phyloP scores from a whole-genome alignment of 2,329 filamentous ascomycete genomes.

The Saccharata proteae region DNA sequence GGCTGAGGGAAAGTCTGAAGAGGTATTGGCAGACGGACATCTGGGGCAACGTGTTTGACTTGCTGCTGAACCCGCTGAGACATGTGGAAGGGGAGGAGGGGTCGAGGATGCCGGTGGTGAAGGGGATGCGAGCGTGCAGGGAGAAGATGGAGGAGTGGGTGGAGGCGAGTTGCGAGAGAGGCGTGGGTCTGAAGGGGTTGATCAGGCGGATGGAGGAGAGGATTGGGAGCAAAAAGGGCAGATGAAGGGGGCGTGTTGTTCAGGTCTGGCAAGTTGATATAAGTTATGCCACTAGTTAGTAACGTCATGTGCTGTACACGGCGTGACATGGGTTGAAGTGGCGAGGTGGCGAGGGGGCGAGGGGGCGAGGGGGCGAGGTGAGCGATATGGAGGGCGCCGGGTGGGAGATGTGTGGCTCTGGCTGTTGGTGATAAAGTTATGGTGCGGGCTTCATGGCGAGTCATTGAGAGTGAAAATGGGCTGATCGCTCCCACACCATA shows the following conservation, averaged over 20 bases:
- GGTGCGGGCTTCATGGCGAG: too few species aligned
- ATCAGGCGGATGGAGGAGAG: constrained; percentile 50
- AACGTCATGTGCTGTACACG: too few species aligned
- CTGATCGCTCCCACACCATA: too few species aligned
- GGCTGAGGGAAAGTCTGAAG: constrained; percentile 72
- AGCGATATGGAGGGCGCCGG: too few species aligned
- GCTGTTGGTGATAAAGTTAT: too few species aligned
- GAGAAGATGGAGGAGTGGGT: constrained; percentile 79
- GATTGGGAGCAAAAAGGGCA: constrained; percentile 35
- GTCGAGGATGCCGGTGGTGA: constrained; percentile 58
- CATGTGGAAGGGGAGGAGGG: constrained; percentile 52
- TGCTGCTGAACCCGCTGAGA: constrained; percentile 70
- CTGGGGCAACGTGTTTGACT: constrained; percentile 71
- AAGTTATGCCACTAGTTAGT: too few species aligned
- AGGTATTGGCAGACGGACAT: constrained; percentile 94
- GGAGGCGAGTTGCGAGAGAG: constrained; percentile 69
- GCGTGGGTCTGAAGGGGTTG: constrained; percentile 45
- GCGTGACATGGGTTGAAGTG: too few species aligned
- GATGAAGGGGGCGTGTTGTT: constrained; percentile 16
- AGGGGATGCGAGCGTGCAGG: constrained; percentile 55
- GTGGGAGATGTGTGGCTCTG: too few species aligned
- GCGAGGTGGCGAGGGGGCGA: too few species aligned
- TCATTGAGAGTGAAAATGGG: too few species aligned
- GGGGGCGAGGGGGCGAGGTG: too few species aligned
- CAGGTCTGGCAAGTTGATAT: too few species aligned